These are phyloP conservation scores for Smittium culicis DNA, from an alignment of 371 early-diverging fungal species.

Conservation along the genomic window DNA sequence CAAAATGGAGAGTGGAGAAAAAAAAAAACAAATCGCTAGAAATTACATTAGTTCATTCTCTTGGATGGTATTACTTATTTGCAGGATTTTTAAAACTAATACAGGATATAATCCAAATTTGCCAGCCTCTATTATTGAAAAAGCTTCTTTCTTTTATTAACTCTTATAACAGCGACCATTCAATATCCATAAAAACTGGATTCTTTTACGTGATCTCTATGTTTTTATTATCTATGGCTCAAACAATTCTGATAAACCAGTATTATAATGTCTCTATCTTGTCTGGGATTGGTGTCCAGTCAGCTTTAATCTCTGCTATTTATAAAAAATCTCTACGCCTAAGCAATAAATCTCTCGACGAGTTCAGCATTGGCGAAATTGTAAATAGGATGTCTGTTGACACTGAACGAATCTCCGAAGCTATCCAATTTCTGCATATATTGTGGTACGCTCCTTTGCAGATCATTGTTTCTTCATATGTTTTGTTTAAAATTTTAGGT, in stretches of 20 bases:
- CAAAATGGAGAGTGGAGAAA: slow-evolving; percentile 48
- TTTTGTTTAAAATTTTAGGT: slow-evolving; percentile 70
- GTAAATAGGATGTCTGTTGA: slow-evolving; percentile 74
- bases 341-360: slow-evolving; percentile 59
- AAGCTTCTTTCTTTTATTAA: slow-evolving; percentile 53
- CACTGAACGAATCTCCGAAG: slow-evolving; percentile 48
- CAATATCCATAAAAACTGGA: slow-evolving; percentile 34
- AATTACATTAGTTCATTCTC: slow-evolving; percentile 39
- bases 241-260: slow-evolving; percentile 73
- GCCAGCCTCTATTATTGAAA: slow-evolving; percentile 62
- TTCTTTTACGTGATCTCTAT: slow-evolving; percentile 47
- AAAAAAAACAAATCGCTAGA: slow-evolving; percentile 35
- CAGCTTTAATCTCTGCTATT: slow-evolving; percentile 66
- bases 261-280: slow-evolving; percentile 68
- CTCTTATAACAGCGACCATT: slow-evolving; percentile 20
- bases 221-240: slow-evolving; percentile 55
- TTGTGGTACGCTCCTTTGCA: slow-evolving; percentile 79
- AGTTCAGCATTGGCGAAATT: slow-evolving; percentile 64
- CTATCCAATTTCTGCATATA: slow-evolving; percentile 52
- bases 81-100: slow-evolving; percentile 47
- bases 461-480: slow-evolving; percentile 53
- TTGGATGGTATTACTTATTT: slow-evolving; percentile 43
- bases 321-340: slow-evolving; percentile 69
- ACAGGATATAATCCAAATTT: slow-evolving; percentile 61
- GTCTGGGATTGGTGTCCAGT: slow-evolving; percentile 62